phyloP scores from a whole-genome alignment of 2,329 filamentous ascomycete genomes.

The Lecanicillium sp. region DNA sequence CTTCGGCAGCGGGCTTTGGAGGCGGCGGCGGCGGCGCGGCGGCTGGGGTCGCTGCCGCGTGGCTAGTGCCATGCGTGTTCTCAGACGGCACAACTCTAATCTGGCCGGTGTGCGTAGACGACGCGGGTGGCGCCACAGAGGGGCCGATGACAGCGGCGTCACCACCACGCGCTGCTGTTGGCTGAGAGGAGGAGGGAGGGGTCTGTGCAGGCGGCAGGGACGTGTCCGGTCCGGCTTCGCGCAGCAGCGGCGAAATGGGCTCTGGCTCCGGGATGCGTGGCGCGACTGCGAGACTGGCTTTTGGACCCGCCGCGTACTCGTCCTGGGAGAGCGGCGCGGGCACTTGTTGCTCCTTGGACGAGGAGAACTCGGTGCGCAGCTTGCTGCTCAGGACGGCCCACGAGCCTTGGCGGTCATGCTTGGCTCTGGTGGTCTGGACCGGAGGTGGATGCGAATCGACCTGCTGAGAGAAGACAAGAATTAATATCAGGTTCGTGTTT shows the following conservation, averaged over 20 bases:
- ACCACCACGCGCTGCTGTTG: neutral
- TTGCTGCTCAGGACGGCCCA: constrained; percentile 37
- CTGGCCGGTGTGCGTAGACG: constrained; percentile 16
- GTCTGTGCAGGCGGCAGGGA: neutral
- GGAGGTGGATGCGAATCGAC: constrained; percentile 30
- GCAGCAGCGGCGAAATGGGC: constrained; percentile 29
- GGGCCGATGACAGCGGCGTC: neutral
- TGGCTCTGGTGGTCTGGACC: constrained; percentile 30
- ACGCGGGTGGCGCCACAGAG: neutral
- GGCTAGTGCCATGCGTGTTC: neutral
- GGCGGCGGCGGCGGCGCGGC: neutral
- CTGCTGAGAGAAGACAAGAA: constrained; percentile 28
- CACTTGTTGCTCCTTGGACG: neutral
- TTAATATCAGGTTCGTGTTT: constrained; percentile 31
- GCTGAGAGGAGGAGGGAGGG: too few relatives aligned
- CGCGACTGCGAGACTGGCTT: constrained; percentile 13
- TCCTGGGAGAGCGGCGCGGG: neutral
- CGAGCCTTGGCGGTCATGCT: constrained; percentile 37
- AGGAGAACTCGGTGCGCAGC: constrained; percentile 18
- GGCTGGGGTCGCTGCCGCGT: neutral
- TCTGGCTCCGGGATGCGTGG: constrained; percentile 22
- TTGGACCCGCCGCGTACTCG: neutral
- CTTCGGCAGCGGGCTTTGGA: neutral
- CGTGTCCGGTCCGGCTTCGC: constrained; percentile 12
- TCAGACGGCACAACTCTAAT: constrained; percentile 22